phyloP scores from a whole-genome alignment of 208 protist genomes.

The Lotmaria passim region DNA sequence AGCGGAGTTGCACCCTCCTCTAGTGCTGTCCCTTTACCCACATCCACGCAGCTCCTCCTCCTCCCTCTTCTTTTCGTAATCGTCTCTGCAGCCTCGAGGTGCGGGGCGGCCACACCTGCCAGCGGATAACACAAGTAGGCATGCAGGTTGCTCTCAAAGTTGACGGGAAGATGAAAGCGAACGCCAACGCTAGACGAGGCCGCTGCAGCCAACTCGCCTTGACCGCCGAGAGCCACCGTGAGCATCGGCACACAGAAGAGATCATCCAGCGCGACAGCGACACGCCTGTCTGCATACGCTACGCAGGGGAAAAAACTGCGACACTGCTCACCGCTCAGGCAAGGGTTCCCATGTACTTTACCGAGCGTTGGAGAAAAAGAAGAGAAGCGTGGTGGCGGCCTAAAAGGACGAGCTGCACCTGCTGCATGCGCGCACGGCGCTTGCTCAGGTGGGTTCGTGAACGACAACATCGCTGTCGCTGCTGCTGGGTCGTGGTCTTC shows the following conservation, averaged over 20 bases:
- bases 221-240: not conserved
- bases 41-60: not conserved
- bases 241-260: not conserved
- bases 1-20: not conserved
- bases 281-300: slow-evolving; percentile 1
- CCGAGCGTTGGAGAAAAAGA: too few species aligned
- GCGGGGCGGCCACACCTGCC: slow-evolving; percentile 14
- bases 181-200: not conserved
- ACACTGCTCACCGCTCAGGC: too few species aligned
- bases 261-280: not conserved
- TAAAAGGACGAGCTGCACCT: too few species aligned
- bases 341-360: too few species aligned
- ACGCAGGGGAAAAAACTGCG: not conserved
- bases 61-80: not conserved
- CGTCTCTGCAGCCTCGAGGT: not conserved
- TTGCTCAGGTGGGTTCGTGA: too few species aligned
- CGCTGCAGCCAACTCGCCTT: not conserved
- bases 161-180: not conserved
- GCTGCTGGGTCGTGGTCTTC: too few species aligned
- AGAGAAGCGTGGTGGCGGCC: too few species aligned
- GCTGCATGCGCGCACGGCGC: too few species aligned
- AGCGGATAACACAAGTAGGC: slow-evolving; percentile 29
- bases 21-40: not conserved
- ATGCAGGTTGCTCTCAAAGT: slow-evolving; percentile 17
- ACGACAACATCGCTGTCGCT: too few species aligned